phyloP scores from a whole-genome alignment of 192 early-diverging fungal species.

The Coemansia asiatica region DNA sequence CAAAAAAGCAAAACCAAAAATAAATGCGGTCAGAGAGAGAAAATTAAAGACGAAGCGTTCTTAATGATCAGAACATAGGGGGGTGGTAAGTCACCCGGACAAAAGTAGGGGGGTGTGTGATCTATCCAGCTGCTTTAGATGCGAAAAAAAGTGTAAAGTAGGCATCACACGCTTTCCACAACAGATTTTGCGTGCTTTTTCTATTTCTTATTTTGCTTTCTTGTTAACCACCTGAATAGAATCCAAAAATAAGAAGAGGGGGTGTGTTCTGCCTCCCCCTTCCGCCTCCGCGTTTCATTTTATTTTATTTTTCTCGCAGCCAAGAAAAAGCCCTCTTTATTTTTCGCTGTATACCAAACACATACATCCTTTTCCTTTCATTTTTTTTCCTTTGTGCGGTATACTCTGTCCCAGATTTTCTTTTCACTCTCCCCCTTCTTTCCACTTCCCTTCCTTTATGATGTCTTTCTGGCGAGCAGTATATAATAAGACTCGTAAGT shows the following conservation, averaged over 20 bases:
- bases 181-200: constrained; percentile 1
- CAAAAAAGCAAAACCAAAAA: neutral
- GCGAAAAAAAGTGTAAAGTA: neutral
- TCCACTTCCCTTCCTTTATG: neutral
- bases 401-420: constrained; percentile 6
- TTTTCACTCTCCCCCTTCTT: neutral
- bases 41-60: neutral
- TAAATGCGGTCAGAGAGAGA: neutral
- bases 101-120: neutral
- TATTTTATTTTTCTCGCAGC: neutral
- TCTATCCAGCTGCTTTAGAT: neutral
- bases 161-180: neutral
- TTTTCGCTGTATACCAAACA: constrained; percentile 2
- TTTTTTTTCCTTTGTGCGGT: constrained; percentile 1
- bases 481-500: neutral
- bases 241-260: neutral
- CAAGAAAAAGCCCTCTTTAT: constrained; percentile 1
- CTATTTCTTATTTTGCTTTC: neutral
- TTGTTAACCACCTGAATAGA: constrained; percentile 1
- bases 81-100: neutral
- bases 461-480: neutral
- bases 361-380: neutral
- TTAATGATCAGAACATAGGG: neutral
- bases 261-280: neutral
- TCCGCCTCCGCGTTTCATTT: neutral